Evolutionary conservation across 2,329 filamentous ascomycete species (phyloP), one percentile per base, ranked within the genome.

Genomic region (Huntiella abstrusa): DNA sequence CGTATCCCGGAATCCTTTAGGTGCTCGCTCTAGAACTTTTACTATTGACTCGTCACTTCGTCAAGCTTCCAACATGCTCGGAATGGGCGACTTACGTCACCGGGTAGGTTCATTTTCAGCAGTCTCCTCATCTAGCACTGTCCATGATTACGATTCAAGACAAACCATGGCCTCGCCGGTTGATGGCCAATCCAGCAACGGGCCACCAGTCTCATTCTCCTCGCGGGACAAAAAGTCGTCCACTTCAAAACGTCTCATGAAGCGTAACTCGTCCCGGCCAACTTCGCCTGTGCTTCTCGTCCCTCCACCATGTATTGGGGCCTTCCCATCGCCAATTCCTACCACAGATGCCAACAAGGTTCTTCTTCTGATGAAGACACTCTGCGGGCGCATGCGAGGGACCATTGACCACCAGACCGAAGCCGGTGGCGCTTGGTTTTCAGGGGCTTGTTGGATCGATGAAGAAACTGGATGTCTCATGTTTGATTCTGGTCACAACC

Each of bases 361-460:
- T 19, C 64, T 86, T 46, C 68, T 75, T 54, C 62, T 91, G 50
- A 88, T 91, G 82, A 83, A 78, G 58, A 77, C 71, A 17, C 64
- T 85, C 5, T 81, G 79, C 55, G 83, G 84, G 22, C 73, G 77
- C 53, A 91, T 88, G 83, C 77, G 77, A 54, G 83, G 83, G 47
- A 76, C 80, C 53, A 68, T 86, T 28, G 78, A 83, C 52, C 88
- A 83, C 57, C 75, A 80, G 54, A 67, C 68, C 38, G 73, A 75
- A 34, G 65, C 68, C 11, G 64, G 66, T 17, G 74, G 70, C 12
- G 66, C 70, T 1, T 91, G 83, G 83, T 68, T 71, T 48, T 61
- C 68, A 33, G 82, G 82, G n/a, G 73, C 80, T 51, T 82, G 79
- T 57, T 84, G 78, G 56, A 83, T 91, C 51, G 79, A 87, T 51